These are phyloP conservation scores for Backusella australiensis DNA, from an alignment of 192 early-diverging fungal genomes.

Conservation along the genomic window DNA sequence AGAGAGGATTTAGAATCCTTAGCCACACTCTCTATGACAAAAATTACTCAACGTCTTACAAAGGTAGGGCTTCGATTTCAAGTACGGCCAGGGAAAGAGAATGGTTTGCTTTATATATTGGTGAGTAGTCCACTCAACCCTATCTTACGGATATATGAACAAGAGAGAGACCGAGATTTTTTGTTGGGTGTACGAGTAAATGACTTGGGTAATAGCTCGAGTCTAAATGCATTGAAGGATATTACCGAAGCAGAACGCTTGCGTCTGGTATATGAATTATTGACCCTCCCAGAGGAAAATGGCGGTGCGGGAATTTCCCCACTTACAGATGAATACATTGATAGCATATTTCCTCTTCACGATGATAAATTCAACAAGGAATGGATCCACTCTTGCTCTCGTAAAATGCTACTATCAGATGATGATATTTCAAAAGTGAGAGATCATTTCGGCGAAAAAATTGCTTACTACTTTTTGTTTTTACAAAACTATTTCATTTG, in stretches of 20 bases:
- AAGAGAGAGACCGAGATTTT: conserved; percentile 59
- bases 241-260: conserved; percentile 53
- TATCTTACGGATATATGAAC: background rate
- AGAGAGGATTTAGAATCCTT: conserved; percentile 31
- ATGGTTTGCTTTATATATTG: conserved; percentile 59
- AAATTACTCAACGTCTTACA: conserved; percentile 52
- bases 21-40: conserved; percentile 47
- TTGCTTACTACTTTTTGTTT: conserved; percentile 95
- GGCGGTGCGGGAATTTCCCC: conserved; percentile 64
- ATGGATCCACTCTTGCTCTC: conserved; percentile 82
- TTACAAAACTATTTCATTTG: conserved; percentile 84
- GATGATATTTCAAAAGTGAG: conserved; percentile 71
- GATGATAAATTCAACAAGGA: conserved; percentile 74
- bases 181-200: conserved; percentile 59
- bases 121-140: conserved; percentile 56
- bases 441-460: conserved; percentile 86
- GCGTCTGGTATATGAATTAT: conserved; percentile 59
- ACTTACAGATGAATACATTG: conserved; percentile 49
- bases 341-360: conserved; percentile 75
- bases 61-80: conserved; percentile 62
- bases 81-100: conserved; percentile 51
- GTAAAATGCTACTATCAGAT: conserved; percentile 72
- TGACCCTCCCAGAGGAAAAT: conserved; percentile 52
- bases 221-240: conserved; percentile 16
- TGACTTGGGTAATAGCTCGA: conserved; percentile 14